A percentile compares a stretch with the other conserved stretches of the same genome.
Conservation (phyloP, 192 early-diverging fungal species). For the Jimgerdemannia flammicorona region DNA sequence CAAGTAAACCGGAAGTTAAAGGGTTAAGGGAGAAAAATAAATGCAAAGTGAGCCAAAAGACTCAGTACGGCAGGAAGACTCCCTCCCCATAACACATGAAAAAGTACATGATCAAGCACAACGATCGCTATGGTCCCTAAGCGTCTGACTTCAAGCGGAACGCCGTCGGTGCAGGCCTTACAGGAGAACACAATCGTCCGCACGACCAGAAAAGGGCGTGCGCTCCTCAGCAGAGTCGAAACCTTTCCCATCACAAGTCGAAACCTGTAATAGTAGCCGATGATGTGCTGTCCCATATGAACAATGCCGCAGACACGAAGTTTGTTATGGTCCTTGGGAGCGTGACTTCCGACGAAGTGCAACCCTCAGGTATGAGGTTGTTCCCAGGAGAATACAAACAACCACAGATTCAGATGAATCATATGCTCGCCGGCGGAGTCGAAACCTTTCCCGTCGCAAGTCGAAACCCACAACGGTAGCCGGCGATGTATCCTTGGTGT, state of each 20-base stretch:
- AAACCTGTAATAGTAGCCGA: not conserved
- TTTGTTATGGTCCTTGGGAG: not conserved
- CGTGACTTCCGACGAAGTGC: not conserved
- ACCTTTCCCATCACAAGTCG: not conserved
- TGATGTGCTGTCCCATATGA: not conserved
- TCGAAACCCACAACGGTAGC: not conserved
- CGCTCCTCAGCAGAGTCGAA: not conserved
- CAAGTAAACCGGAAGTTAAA: not conserved
- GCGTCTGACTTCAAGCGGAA: not conserved
- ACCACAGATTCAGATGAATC: constrained; percentile 13
- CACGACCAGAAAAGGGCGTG: not conserved
- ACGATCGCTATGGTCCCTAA: not conserved
- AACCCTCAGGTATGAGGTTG: not conserved
- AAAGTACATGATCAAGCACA: not conserved
- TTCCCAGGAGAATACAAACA: too few species aligned
- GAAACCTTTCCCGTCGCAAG: constrained; percentile 10
- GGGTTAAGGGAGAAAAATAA: not conserved
- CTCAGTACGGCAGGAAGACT: not conserved
- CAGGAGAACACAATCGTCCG: not conserved
- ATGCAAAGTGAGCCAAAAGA: not conserved
- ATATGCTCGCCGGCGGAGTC: constrained; percentile 10
- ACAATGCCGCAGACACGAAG: not conserved
- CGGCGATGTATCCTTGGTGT: not conserved
- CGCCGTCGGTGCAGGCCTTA: not conserved
- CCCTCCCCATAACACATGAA: not conserved